Percentiles rank a stretch among this genome's conserved stretches.
Conservation (phyloP, 495 filamentous ascomycete genomes). For the Daldinia childiae region DNA sequence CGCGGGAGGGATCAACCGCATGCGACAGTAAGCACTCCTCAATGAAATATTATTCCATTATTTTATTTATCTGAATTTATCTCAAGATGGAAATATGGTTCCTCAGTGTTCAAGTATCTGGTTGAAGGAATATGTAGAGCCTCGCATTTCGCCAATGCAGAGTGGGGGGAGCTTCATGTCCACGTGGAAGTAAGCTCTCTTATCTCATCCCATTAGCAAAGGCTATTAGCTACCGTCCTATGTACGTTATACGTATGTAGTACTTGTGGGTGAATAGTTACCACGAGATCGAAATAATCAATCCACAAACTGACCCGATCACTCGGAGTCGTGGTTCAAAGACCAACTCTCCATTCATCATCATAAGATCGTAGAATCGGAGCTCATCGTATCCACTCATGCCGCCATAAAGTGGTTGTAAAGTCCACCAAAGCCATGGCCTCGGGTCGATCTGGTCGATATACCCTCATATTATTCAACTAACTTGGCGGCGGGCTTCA, state of each 20-base stretch:
- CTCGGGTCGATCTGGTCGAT: constrained; percentile 26
- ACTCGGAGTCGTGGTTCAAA: background rate
- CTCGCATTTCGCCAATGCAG: background rate
- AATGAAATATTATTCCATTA: background rate
- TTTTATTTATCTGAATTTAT: constrained; percentile 28
- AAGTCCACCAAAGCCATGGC: constrained; percentile 15
- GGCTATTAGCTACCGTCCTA: constrained; percentile 1
- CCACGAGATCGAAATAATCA: background rate
- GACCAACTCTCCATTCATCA: constrained; percentile 15
- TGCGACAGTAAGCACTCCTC: background rate
- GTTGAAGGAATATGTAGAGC: background rate
- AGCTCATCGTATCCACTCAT: constrained; percentile 10
- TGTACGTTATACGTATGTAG: too few species aligned
- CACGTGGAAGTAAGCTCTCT: constrained; percentile 8
- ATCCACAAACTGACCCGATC: background rate
- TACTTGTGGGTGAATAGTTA: constrained; percentile 6
- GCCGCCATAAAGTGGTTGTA: background rate
- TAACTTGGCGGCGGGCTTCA: background rate
- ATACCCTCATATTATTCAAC: constrained; percentile 3
- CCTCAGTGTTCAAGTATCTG: background rate
- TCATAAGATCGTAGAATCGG: constrained; percentile 8
- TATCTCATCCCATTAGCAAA: constrained; percentile 13
- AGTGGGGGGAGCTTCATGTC: constrained; percentile 11
- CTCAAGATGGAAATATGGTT: background rate
- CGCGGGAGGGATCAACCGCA: background rate